A percentile compares a stretch with the other conserved stretches of the same genome.
phyloP scores from a whole-genome alignment of 2,329 filamentous ascomycete genomes.

The Penicillium aurantiogriseum region DNA sequence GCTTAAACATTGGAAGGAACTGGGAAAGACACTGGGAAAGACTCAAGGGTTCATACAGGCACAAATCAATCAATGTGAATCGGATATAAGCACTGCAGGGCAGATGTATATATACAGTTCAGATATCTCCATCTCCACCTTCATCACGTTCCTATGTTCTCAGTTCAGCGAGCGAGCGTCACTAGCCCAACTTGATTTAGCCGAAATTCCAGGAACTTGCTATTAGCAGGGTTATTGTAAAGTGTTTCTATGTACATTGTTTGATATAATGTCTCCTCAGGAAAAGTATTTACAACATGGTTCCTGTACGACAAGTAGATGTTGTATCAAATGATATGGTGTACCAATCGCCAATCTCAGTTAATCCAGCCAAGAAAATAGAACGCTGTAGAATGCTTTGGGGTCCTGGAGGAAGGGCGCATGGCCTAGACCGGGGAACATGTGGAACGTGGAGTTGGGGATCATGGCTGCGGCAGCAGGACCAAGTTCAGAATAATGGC shows the following conservation, averaged over 20 bases:
- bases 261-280: not conserved
- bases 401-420: conserved; percentile 18
- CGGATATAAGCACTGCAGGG: too few species aligned
- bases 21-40: too few species aligned
- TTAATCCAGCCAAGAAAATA: conserved; percentile 7
- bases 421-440: conserved; percentile 17
- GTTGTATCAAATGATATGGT: not conserved
- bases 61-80: too few species aligned
- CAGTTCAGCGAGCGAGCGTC: too few species aligned
- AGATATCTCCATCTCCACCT: too few species aligned
- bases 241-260: not conserved
- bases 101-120: too few species aligned
- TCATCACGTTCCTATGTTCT: too few species aligned
- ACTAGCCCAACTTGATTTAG: not conserved
- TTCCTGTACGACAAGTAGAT: too few species aligned
- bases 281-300: not conserved
- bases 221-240: not conserved
- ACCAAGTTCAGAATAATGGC: conserved; percentile 11
- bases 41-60: too few species aligned
- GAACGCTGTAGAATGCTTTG: conserved; percentile 8
- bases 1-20: too few species aligned
- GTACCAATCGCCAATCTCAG: not conserved
- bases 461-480: conserved; percentile 15
- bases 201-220: not conserved
- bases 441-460: conserved; percentile 13